phyloP scores from a whole-genome alignment of 768 basidiomycete species.

The Suillus lakei region DNA sequence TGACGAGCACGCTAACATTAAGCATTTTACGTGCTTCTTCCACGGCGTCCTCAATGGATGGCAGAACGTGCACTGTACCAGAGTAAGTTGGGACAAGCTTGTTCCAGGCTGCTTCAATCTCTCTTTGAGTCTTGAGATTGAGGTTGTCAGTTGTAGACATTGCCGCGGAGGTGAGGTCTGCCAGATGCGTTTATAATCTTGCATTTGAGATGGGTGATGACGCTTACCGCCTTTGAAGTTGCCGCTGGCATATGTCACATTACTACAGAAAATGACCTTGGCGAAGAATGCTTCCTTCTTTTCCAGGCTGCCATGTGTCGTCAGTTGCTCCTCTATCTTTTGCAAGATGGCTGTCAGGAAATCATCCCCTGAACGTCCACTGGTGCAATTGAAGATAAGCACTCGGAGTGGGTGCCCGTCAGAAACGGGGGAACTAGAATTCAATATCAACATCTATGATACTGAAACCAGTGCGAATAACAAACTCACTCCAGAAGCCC shows the following conservation, averaged over 20 bases:
- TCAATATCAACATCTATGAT: slow-evolving; percentile 10
- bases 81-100: slow-evolving; percentile 66
- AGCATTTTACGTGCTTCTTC: slow-evolving; percentile 35
- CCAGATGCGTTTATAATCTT: slow-evolving; percentile 6
- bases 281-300: slow-evolving; percentile 64
- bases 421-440: slow-evolving; percentile 9
- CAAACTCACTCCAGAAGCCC: slow-evolving; percentile 43
- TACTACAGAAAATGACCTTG: slow-evolving; percentile 92
- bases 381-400: slow-evolving; percentile 95
- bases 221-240: slow-evolving; percentile 85
- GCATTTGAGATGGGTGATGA: slow-evolving; percentile 2
- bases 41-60: slow-evolving; percentile 92
- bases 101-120: slow-evolving; percentile 77
- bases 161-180: slow-evolving; percentile 80
- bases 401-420: slow-evolving; percentile 48
- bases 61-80: slow-evolving; percentile 71
- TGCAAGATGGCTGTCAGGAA: slow-evolving; percentile 69
- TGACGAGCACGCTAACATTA: slow-evolving; percentile 71
- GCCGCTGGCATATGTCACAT: slow-evolving; percentile 92
- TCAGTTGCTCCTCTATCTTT: slow-evolving; percentile 53
- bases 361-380: slow-evolving; percentile 77
- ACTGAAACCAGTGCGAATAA: slow-evolving; percentile 4
- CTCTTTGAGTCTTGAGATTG: slow-evolving; percentile 74
- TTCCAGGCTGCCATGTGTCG: slow-evolving; percentile 42
- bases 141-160: slow-evolving; percentile 65